Conservation (phyloP, 2,329 filamentous ascomycete genomes). For the Didymella sp. region DNA sequence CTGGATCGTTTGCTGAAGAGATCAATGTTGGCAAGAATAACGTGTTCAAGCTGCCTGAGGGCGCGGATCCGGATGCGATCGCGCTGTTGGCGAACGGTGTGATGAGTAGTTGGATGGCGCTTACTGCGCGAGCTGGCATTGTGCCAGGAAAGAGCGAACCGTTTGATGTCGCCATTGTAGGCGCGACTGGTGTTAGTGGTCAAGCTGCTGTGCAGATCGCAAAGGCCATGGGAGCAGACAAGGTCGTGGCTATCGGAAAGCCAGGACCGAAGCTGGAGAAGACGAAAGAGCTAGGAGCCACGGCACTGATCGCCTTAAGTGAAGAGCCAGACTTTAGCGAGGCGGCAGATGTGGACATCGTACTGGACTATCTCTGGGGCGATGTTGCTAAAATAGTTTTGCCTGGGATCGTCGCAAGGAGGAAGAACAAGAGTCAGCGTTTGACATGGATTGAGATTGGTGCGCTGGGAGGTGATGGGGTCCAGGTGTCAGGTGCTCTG, state of each 20-base stretch:
- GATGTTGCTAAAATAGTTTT: constrained; percentile 19
- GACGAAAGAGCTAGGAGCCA: constrained; percentile 51
- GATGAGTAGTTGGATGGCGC: constrained; percentile 65
- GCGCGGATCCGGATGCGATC: constrained; percentile 58
- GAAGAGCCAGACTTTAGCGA: constrained; percentile 60
- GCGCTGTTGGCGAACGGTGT: constrained; percentile 64
- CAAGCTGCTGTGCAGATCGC: constrained; percentile 59
- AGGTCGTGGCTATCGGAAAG: constrained; percentile 61
- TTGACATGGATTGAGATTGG: constrained; percentile 30
- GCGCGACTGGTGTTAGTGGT: constrained; percentile 62
- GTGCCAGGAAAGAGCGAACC: constrained; percentile 44
- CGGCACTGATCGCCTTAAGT: constrained; percentile 56
- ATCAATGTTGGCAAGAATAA: constrained; percentile 56
- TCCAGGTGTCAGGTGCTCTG: background rate
- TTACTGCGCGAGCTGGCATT: constrained; percentile 53
- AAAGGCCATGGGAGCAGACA: constrained; percentile 57
- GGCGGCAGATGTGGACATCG: constrained; percentile 59
- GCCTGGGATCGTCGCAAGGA: constrained; percentile 19
- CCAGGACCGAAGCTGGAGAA: constrained; percentile 53
- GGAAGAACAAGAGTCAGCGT: constrained; percentile 24
- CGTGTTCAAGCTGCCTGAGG: constrained; percentile 54
- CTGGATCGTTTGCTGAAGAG: constrained; percentile 57
- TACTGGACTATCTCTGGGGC: constrained; percentile 66
- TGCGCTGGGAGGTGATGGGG: constrained; percentile 16
- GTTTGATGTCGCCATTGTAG: constrained; percentile 61